Base-by-base conservation (phyloP, 1,284 basidiomycete species). In the Ganoderma meredithae region DNA sequence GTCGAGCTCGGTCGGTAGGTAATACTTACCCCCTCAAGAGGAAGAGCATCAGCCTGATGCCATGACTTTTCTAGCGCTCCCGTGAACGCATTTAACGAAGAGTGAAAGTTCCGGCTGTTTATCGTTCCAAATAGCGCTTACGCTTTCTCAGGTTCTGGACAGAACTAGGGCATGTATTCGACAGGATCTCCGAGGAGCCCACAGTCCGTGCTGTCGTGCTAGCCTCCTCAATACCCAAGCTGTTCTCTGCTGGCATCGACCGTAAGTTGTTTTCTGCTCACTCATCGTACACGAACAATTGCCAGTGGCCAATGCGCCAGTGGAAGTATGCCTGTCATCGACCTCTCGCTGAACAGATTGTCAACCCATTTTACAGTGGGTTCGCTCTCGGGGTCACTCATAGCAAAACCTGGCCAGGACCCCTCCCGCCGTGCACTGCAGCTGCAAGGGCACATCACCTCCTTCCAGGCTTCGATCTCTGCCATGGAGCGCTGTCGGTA, bases 171-270 rank as follows among this genome's bases (percentile, higher is more conserved):
- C 76, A 80, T 1, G 83, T 89, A 0, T 90, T 96, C 71, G 86
- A 91, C 63, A 79, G 79, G 0, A 83, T 95, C 36, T 82, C 83
- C 0, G 75, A 79, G 13, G 86, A 90, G 52, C 82, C 85, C 0
- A 85, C 89, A 40, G 85, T 94, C 1, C 87, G 92, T 39, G 91
- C 83, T 1, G 84, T 94, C 17, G 92, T 96, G 0, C 80, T 96
- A 1, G 87, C 90, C 0, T 95, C 94, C 1, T 82, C 82, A 0
- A 74, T 91, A 0, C 87, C 90, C 0, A 94, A 91, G 76, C 78
- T 89, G 15, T 96, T 95, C 78, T 93, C 91, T 2, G 94, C 93
- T 0, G 95, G 95, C 0, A 80, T 97, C 1, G 95, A 96, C 77
- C 78, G 92, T 95, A 72, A 73, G 92, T 60, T 53, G 67, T 27